phyloP scores from a whole-genome alignment of 805 yeast species.

The Pichia cephalocereana region DNA sequence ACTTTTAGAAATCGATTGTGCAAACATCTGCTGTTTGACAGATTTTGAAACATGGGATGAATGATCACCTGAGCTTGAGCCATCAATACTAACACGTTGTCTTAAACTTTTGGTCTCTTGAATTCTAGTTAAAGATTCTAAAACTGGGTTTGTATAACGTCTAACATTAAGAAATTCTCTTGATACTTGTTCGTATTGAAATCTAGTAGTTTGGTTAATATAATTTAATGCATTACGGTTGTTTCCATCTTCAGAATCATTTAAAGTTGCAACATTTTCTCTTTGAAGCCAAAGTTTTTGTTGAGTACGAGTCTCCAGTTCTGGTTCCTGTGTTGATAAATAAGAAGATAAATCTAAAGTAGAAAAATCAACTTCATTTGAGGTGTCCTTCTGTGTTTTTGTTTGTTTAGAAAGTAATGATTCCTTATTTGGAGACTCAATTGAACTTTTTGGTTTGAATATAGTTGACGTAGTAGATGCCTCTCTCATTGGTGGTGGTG shows the following conservation, averaged over 20 bases:
- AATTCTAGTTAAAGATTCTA: conserved; percentile 49
- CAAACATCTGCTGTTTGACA: not conserved
- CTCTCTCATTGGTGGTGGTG: not conserved
- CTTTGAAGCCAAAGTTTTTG: conserved; percentile 79
- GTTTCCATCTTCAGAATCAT: conserved; percentile 34
- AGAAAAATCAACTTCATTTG: not conserved
- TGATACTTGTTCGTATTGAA: conserved; percentile 73
- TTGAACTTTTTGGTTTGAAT: not conserved
- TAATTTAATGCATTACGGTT: conserved; percentile 21
- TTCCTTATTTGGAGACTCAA: not conserved
- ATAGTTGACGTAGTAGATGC: not conserved
- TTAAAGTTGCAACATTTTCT: conserved; percentile 48
- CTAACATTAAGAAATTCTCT: conserved; percentile 65
- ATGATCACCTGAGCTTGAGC: not conserved
- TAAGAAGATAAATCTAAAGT: conserved; percentile 13
- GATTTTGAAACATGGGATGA: not conserved
- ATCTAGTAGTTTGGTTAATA: conserved; percentile 38
- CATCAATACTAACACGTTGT: not conserved
- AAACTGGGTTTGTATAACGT: conserved; percentile 61
- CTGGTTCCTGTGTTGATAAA: conserved; percentile 29
- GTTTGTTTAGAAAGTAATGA: conserved; percentile 6
- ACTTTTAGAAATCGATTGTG: conserved; percentile 1
- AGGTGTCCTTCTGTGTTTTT: not conserved
- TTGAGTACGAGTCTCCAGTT: conserved; percentile 65
- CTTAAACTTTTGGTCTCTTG: not conserved